Evolutionary conservation across 192 early-diverging fungal genomes (phyloP).

Genomic region (Coemansia sp.): DNA sequence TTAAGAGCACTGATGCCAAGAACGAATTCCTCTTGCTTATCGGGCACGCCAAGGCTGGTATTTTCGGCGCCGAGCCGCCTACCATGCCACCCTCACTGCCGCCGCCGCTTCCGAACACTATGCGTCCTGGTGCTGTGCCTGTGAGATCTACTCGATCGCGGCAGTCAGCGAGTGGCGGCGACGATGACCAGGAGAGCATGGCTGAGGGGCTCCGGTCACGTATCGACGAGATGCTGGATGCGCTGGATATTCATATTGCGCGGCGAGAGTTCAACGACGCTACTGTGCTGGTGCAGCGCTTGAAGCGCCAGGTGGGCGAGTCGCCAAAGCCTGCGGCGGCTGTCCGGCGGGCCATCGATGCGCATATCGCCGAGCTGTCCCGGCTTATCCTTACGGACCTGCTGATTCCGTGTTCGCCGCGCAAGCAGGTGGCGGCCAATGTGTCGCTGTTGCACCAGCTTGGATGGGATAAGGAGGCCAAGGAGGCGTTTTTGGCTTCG

Average conservation of each 20-base stretch:
- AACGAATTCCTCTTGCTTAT: slow-evolving; percentile 56
- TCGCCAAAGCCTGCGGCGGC: slow-evolving; percentile 29
- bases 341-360: slow-evolving; percentile 32
- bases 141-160: background rate
- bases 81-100: slow-evolving; percentile 27
- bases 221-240: slow-evolving; percentile 78
- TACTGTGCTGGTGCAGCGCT: slow-evolving; percentile 57
- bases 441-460: slow-evolving; percentile 82
- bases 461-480: slow-evolving; percentile 66
- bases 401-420: slow-evolving; percentile 79
- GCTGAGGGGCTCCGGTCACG: slow-evolving; percentile 18
- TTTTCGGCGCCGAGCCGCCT: slow-evolving; percentile 39
- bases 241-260: slow-evolving; percentile 92
- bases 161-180: slow-evolving; percentile 13
- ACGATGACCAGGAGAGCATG: slow-evolving; percentile 20
- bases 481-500: slow-evolving; percentile 83
- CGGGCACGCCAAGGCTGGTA: slow-evolving; percentile 41
- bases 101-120: slow-evolving; percentile 5
- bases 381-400: slow-evolving; percentile 70
- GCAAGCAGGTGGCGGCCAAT: slow-evolving; percentile 77
- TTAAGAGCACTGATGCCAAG: slow-evolving; percentile 43
- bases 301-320: slow-evolving; percentile 25
- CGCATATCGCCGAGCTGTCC: slow-evolving; percentile 56
- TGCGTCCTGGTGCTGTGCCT: slow-evolving; percentile 2
- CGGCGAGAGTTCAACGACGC: slow-evolving; percentile 89